Base-by-base conservation (phyloP, 129 eudicot genomes). In the Kitagawia praeruptora region DNA sequence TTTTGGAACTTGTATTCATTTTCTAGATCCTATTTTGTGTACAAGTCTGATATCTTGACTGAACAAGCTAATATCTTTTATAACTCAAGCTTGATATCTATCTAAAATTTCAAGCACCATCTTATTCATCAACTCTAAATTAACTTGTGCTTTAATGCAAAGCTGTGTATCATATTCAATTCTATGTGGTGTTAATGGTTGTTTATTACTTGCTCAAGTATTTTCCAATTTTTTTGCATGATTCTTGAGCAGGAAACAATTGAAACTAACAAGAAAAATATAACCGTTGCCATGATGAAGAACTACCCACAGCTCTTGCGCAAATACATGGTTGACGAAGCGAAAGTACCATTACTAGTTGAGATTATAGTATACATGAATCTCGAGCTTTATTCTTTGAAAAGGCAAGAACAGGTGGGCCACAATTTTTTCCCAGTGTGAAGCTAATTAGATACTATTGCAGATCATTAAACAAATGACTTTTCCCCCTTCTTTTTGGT, bases 321-420 rank as follows among this genome's bases (percentile, higher is more conserved):
- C 72, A 96, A 96, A 79, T 96, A 85, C 76, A 89, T 96, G 97
- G 86, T 97, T 86, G 99, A 96, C 85, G 91, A 89, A 81, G 88
- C 87, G 77, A 96, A 96, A 90, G 91, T 93, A 31, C 91, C 98
- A 9, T 83, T 92, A 13, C 88, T 96, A 21, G 83, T 96, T 75
- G 98, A 92, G 79, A 86, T 92, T 75, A 84, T 92, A 69, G 58
- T 79, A 72, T 82, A 90, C 84, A 92, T 90, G 93, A 86, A 96
- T 75, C 95, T 96, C 61, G 96, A 96, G 81, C 95, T 96, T 71
- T 96, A 96, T 87, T 96, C 98, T 79, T 84, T 96, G 70, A 90
- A 96, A 85, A 89, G 99, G 76, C 97, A 96, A 74, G 99, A 96
- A 80, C 93, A 96, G 98, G 99, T 96, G 46, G 63, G 53, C 39